Evolutionary conservation across 179 eudicot genomes (phyloP).

Genomic region (Heliamphora pulchella): DNA sequence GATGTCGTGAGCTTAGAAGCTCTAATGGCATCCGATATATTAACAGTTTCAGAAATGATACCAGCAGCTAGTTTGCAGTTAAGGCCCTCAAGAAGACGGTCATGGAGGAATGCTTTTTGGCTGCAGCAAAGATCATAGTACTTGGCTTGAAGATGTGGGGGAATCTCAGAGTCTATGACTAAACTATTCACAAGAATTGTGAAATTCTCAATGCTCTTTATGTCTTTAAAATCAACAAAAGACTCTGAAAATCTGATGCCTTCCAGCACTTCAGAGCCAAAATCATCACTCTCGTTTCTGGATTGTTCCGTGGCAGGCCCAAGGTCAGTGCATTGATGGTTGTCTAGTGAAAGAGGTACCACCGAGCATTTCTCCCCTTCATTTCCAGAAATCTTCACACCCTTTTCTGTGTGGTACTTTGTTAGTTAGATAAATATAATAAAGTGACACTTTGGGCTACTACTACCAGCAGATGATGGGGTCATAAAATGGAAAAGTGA

Average conservation of each 20-base stretch:
- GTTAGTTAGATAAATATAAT: background rate
- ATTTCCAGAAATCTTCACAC: background rate
- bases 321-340: conserved; percentile 1
- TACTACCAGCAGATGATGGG: background rate
- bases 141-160: conserved; percentile 14
- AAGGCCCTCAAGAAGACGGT: conserved; percentile 32
- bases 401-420: conserved; percentile 2
- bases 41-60: conserved; percentile 34
- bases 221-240: conserved; percentile 30
- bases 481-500: background rate
- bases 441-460: background rate
- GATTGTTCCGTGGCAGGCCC: conserved; percentile 15
- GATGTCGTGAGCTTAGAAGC: conserved; percentile 19
- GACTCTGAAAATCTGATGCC: conserved; percentile 46
- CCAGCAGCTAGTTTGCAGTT: conserved; percentile 21
- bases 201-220: conserved; percentile 35
- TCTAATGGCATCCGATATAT: conserved; percentile 55
- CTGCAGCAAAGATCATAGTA: conserved; percentile 19
- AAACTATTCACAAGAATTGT: conserved; percentile 26
- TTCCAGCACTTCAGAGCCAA: conserved; percentile 30
- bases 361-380: background rate
- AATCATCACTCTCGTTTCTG: conserved; percentile 17
- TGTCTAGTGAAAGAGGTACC: background rate
- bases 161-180: conserved; percentile 16
- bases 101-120: conserved; percentile 20